Conservation (phyloP, 352 stramenopile genomes). For the Globisporangium barbulae region DNA sequence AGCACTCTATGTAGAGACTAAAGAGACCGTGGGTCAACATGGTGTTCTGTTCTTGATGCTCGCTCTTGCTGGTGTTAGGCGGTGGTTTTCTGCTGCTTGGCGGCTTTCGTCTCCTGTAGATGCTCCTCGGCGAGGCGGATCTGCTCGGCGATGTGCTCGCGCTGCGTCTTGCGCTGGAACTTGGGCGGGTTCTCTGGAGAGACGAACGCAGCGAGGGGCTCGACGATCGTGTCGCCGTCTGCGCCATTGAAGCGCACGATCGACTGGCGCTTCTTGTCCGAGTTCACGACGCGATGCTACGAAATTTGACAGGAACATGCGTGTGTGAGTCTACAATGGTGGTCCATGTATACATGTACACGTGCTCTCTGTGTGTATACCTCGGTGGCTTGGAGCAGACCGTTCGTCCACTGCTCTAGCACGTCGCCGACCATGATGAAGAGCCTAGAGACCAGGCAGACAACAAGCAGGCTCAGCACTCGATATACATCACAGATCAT, state of each 20-base stretch:
- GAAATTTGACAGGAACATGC: slow-evolving; percentile 1
- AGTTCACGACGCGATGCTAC: slow-evolving; percentile 78
- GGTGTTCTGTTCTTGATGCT: no score
- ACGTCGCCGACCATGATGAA: slow-evolving; percentile 83
- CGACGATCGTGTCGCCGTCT: slow-evolving; percentile 66
- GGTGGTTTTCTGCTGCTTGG: slow-evolving; percentile 17
- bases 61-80: not conserved
- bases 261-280: slow-evolving; percentile 69
- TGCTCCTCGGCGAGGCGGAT: slow-evolving; percentile 52
- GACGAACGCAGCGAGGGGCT: slow-evolving; percentile 59
- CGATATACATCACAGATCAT: not conserved
- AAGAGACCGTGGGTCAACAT: no score
- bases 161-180: slow-evolving; percentile 63
- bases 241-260: slow-evolving; percentile 84
- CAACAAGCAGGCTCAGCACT: not conserved
- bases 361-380: slow-evolving; percentile 22
- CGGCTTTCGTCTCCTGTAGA: slow-evolving; percentile 56
- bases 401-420: slow-evolving; percentile 82
- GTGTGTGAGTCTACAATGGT: not conserved
- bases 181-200: slow-evolving; percentile 43
- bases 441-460: slow-evolving; percentile 24
- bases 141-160: slow-evolving; percentile 52
- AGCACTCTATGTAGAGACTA: not conserved
- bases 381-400: slow-evolving; percentile 63
- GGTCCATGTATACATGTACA: not conserved